Base-by-base conservation (phyloP, 495 filamentous ascomycete genomes). In the Choiromyces venosus region DNA sequence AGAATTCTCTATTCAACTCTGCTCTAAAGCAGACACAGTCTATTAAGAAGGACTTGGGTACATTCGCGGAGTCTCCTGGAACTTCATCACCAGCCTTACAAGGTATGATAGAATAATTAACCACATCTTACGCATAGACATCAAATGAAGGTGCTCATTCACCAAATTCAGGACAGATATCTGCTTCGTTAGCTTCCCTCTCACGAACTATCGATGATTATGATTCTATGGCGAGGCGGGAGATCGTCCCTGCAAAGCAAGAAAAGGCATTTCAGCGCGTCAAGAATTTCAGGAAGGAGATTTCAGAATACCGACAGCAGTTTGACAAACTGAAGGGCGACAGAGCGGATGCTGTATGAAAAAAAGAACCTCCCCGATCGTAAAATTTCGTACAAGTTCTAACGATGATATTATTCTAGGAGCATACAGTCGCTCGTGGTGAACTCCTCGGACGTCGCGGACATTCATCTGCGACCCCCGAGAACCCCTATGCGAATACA, bases 191-290 rank as follows among this genome's bases (percentile, higher is more conserved):
- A 0, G 92, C 94, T 8, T 91, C 93, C 69, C 90, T 98, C 82
- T 88, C 91, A 40, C 91, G 94, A 68, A 98, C 95, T 0, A 86
- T 99, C 67, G 95, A 97, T 84, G 92, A 97, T 80, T 99, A 99
- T 85, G 88, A 91, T 66, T 86, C 87, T 35, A 88, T 96, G 44
- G 91, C 94, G 1, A 92, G 93, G 80, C 90, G 91, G 73, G 95
- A 99, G 83, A 87, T 95, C 67, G 92, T 94, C 71, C 87, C 89
- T 0, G 87, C 89, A 40, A 98, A 97, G 82, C 91, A 96, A 81
- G 89, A 94, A 77, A 97, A 99, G 81, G 96, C 95, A 4, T 85
- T 88, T 72, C 92, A 94, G 80, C 88, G 95, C 36, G 86, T 96
- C 65, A 90, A 89, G 83, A 93, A 89, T 78, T 99, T 99, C 83